Evolutionary conservation across 192 early-diverging fungal genomes (phyloP), one percentile per base, ranked within the genome.

Genomic region (Powellomyces hirtus): DNA sequence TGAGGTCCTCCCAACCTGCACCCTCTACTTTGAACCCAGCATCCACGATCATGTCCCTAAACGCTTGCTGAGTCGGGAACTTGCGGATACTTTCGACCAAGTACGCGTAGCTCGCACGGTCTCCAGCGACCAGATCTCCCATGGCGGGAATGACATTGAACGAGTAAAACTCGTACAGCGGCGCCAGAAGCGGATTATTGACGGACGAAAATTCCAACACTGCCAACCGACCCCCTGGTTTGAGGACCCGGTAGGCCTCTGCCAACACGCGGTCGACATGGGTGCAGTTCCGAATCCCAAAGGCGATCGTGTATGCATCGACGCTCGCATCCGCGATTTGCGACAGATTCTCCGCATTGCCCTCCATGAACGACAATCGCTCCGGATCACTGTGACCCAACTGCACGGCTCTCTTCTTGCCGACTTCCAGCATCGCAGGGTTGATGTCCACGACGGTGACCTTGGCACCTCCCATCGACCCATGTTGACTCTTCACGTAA

Each of bases 281-380:
- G 1, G 97, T 98, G 78, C 92, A 95, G 77, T 99, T 99, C 66
- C 95, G 88, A 68, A 99, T 99, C 22, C 97, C 97, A 79, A 98
- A 98, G 26, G 97, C 94, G 61, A 99, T 99, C 1, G 95, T 94
- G 73, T 96, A 99, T 0, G 88, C 89, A 73, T 99, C 97, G 50
- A 93, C 86, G 13, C 89, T 88, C 31, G 87, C 82, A 70, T 89
- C 86, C 4, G 87, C 79, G 42, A 98, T 86, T 31, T 81, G 75
- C 18, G 77, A 84, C 50, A 98, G 78, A 31, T 89, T 74, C 76
- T 98, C 95, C 13, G 96, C 96, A 68, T 98, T 96, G 31, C 93
- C 93, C 18, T 90, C 90, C 37, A 84, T 75, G 71, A 94, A 96
- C 2, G 72, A 67, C 7, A 93, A 8, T n/a, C n/a, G 36, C n/a